phyloP scores from a whole-genome alignment of 1,139 yeast species.

The Candida neerlandica region DNA sequence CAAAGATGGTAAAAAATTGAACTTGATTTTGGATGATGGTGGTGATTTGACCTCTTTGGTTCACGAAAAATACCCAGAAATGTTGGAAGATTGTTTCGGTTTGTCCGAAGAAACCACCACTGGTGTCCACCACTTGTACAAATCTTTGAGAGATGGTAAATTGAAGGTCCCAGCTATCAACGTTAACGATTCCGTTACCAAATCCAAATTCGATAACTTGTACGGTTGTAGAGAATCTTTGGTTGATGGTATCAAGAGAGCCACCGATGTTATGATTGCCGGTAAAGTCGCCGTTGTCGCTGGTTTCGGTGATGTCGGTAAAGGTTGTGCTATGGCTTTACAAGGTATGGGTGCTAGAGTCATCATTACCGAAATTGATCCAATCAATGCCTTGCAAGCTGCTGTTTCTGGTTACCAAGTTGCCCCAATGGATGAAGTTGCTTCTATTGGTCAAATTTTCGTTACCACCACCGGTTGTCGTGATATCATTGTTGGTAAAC shows the following conservation, averaged over 20 bases:
- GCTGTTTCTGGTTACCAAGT: slow-evolving; percentile 99
- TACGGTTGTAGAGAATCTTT: slow-evolving; percentile 99
- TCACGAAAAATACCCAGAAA: slow-evolving; percentile 98
- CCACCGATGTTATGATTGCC: slow-evolving; percentile 99
- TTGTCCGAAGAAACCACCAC: slow-evolving; percentile 99
- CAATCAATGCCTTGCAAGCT: slow-evolving; percentile 99
- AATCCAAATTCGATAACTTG: slow-evolving; percentile 98
- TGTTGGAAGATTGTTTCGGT: slow-evolving; percentile 95
- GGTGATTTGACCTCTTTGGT: slow-evolving; percentile 98
- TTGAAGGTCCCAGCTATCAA: slow-evolving; percentile 99
- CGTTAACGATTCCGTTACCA: slow-evolving; percentile 99
- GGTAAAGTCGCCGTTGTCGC: slow-evolving; percentile 99
- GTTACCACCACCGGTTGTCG: slow-evolving; percentile 99
- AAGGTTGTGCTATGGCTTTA: slow-evolving; percentile 99
- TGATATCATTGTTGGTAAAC: slow-evolving; percentile 90
- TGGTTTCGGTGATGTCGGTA: slow-evolving; percentile 99
- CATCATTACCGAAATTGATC: slow-evolving; percentile 95
- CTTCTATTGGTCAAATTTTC: slow-evolving; percentile 91
- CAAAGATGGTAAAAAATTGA: slow-evolving; percentile 95
- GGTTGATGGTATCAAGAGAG: slow-evolving; percentile 99
- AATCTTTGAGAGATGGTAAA: slow-evolving; percentile 85
- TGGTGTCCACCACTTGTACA: slow-evolving; percentile 99
- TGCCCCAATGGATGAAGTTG: slow-evolving; percentile 93
- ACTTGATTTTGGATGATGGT: slow-evolving; percentile 99
- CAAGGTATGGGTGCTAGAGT: slow-evolving; percentile 99